A percentile compares a stretch with the other conserved stretches of the same genome.
phyloP scores from a whole-genome alignment of 1,139 yeast species.

The Lodderomyces oxycetoniae region DNA sequence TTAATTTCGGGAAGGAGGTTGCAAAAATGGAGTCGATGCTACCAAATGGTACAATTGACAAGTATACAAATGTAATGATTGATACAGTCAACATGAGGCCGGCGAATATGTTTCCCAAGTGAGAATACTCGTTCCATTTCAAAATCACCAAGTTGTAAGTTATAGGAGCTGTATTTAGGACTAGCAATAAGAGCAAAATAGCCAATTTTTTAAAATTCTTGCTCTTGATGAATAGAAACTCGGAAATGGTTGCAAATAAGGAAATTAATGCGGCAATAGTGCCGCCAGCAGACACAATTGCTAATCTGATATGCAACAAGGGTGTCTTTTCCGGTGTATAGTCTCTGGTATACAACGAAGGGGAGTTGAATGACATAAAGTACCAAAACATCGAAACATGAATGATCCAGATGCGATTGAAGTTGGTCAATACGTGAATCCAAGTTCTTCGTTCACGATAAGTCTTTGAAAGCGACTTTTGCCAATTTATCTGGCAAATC shows the following conservation, averaged over 20 bases:
- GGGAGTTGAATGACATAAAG: constrained; percentile 72
- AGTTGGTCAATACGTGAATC: constrained; percentile 72
- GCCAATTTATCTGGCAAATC: constrained; percentile 58
- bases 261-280: constrained; percentile 62
- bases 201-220: constrained; percentile 60
- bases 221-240: constrained; percentile 63
- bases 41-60: constrained; percentile 47
- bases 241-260: constrained; percentile 57
- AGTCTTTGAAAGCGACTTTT: constrained; percentile 61
- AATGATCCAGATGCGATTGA: constrained; percentile 79
- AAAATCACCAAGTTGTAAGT: constrained; percentile 53
- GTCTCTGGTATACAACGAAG: constrained; percentile 64
- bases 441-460: constrained; percentile 72
- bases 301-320: constrained; percentile 12
- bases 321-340: constrained; percentile 34
- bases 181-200: constrained; percentile 38
- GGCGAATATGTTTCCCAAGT: constrained; percentile 47
- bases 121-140: constrained; percentile 48
- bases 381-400: constrained; percentile 79
- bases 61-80: constrained; percentile 53
- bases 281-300: constrained; percentile 61
- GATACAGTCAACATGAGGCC: constrained; percentile 59
- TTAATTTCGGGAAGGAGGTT: constrained; percentile 46
- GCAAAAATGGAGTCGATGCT: constrained; percentile 29
- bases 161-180: constrained; percentile 57